Conservation (phyloP, 1,284 basidiomycete species). For the Leccinum solheimii region DNA sequence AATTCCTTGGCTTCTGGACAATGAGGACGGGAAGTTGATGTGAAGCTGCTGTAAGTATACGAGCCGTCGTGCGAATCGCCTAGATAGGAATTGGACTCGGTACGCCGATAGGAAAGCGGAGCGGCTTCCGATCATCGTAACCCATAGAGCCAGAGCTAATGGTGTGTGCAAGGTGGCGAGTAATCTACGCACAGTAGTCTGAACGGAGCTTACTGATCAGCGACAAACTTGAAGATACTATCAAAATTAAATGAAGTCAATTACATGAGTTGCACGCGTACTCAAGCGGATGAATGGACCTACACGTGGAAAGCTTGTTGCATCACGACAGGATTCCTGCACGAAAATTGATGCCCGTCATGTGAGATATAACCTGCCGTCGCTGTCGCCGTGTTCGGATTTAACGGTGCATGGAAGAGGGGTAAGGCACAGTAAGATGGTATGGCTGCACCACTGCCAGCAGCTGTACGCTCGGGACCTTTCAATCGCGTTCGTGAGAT, state of each 20-base stretch:
- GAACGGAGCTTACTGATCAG: conserved; percentile 21
- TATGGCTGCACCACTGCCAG: too few species aligned
- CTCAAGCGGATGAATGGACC: neutral
- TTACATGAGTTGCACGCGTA: neutral
- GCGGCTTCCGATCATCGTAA: conserved; percentile 41
- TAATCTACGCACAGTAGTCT: neutral
- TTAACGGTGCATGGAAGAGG: too few species aligned
- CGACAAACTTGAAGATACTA: conserved; percentile 34
- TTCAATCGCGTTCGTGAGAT: too few species aligned
- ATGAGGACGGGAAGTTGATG: conserved; percentile 36
- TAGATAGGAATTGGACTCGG: conserved; percentile 55
- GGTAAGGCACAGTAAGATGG: too few species aligned
- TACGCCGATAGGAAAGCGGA: conserved; percentile 55
- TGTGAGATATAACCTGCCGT: too few species aligned
- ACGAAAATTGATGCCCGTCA: conserved; percentile 48
- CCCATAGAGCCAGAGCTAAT: conserved; percentile 56
- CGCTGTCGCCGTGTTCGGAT: too few species aligned
- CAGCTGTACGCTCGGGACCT: too few species aligned
- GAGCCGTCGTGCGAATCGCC: conserved; percentile 56
- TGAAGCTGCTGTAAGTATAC: conserved; percentile 32
- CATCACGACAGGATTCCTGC: conserved; percentile 54
- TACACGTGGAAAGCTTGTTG: conserved; percentile 37
- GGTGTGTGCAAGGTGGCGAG: neutral
- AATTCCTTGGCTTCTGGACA: conserved; percentile 61
- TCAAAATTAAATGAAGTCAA: conserved; percentile 8